phyloP scores from a whole-genome alignment of 768 basidiomycete genomes.

The Naganishia vaughanmartiniae region DNA sequence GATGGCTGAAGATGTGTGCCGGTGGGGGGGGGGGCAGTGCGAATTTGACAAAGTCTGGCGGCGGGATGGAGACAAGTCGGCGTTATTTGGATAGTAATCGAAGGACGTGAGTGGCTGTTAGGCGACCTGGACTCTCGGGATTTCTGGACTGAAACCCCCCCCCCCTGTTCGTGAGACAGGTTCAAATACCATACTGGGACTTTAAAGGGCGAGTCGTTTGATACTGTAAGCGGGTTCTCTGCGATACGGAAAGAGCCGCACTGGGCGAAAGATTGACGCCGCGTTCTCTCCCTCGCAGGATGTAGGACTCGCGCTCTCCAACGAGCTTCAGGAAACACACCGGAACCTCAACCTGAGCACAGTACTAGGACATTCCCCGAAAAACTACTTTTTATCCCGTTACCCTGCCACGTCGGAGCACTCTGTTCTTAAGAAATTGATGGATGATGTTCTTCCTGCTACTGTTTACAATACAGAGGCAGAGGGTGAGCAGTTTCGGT shows the following conservation, averaged over 20 bases:
- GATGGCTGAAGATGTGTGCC: constrained; percentile 26
- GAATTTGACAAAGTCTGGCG: constrained; percentile 29
- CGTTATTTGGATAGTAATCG: constrained; percentile 79
- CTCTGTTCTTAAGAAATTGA: constrained; percentile 47
- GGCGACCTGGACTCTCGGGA: background rate
- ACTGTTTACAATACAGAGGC: constrained; percentile 53
- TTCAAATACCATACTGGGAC: constrained; percentile 64
- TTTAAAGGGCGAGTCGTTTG: constrained; percentile 58
- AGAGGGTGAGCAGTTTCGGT: constrained; percentile 34
- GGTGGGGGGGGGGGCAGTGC: constrained; percentile 16
- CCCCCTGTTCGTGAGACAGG: constrained; percentile 11
- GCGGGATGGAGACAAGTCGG: constrained; percentile 61
- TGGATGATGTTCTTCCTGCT: constrained; percentile 58
- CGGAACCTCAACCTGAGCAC: constrained; percentile 60
- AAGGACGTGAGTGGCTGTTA: constrained; percentile 59
- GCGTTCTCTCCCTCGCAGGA: constrained; percentile 37
- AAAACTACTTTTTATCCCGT: constrained; percentile 64
- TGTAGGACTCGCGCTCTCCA: constrained; percentile 32
- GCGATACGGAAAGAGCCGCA: background rate
- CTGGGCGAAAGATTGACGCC: constrained; percentile 23
- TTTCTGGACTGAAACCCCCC: background rate
- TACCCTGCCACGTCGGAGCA: constrained; percentile 47
- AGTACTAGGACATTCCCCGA: constrained; percentile 70
- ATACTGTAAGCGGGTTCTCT: constrained; percentile 55
- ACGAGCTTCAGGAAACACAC: constrained; percentile 13